These are phyloP conservation scores for Trichoderma sp. DNA, from an alignment of 2,329 filamentous ascomycete species.

Conservation along the genomic window DNA sequence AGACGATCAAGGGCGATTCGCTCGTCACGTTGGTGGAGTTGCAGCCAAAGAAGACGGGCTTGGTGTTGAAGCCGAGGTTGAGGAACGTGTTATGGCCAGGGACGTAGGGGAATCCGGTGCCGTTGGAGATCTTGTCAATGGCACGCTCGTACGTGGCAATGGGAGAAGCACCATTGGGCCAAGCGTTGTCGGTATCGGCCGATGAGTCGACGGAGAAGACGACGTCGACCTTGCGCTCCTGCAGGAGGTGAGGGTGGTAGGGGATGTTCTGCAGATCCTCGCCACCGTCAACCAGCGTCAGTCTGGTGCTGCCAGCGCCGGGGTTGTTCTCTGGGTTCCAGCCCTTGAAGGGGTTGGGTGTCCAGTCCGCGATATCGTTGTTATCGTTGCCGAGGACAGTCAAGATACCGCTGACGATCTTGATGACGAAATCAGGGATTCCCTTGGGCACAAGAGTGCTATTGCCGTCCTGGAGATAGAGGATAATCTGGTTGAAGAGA, in stretches of 20 bases:
- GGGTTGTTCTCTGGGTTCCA: slow-evolving; percentile 48
- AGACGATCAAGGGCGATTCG: slow-evolving; percentile 71
- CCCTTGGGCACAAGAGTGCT: slow-evolving; percentile 47
- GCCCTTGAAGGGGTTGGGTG: slow-evolving; percentile 56
- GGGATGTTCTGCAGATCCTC: slow-evolving; percentile 79
- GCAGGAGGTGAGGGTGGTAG: slow-evolving; percentile 59
- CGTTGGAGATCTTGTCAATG: slow-evolving; percentile 45
- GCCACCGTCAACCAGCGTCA: slow-evolving; percentile 79
- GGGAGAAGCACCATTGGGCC: slow-evolving; percentile 60
- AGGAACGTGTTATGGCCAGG: slow-evolving; percentile 56
- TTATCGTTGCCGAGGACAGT: slow-evolving; percentile 53
- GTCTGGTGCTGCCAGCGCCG: slow-evolving; percentile 43
- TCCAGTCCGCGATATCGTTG: slow-evolving; percentile 73
- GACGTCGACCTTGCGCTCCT: slow-evolving; percentile 54
- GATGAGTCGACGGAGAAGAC: slow-evolving; percentile 64
- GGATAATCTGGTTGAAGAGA: slow-evolving; percentile 69
- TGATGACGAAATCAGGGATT: slow-evolving; percentile 42
- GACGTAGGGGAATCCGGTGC: slow-evolving; percentile 57
- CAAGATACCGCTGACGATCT: slow-evolving; percentile 51
- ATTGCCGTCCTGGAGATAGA: slow-evolving; percentile 61
- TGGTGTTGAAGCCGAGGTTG: slow-evolving; percentile 55
- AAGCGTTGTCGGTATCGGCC: slow-evolving; percentile 56
- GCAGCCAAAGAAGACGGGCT: slow-evolving; percentile 64
- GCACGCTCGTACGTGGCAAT: slow-evolving; percentile 57
- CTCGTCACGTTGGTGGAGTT: slow-evolving; percentile 52